These are phyloP conservation scores for Silene conica DNA, from an alignment of 148 eudicot species.

Conservation along the genomic window DNA sequence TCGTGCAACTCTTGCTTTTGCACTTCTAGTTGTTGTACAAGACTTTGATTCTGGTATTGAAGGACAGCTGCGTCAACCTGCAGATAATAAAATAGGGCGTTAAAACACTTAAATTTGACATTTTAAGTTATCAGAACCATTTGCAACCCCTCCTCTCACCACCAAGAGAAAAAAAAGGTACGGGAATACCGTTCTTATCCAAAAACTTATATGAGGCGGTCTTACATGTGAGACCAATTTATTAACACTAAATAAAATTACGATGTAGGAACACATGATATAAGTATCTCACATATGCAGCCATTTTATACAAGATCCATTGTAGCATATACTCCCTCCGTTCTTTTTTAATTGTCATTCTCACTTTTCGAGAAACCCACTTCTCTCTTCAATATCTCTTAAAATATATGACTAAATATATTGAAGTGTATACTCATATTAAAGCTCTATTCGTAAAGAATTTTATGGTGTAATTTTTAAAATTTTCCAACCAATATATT, in stretches of 20 bases:
- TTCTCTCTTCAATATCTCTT: too few species aligned
- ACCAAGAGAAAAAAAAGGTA: not conserved
- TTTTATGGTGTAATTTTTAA: too few species aligned
- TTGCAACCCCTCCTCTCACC: not conserved
- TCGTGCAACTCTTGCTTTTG: conserved; percentile 82
- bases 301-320: not conserved
- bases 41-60: conserved; percentile 87
- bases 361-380: too few species aligned
- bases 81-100: conserved; percentile 11
- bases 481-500: too few species aligned
- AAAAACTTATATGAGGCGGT: not conserved
- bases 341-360: too few species aligned
- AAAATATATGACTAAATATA: too few species aligned
- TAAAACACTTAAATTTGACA: conserved; percentile 7
- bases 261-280: not conserved
- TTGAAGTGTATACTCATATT: too few species aligned
- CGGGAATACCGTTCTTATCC: not conserved
- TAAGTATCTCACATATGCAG: not conserved
- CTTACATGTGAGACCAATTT: not conserved
- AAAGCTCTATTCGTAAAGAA: too few species aligned
- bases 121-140: not conserved
- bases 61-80: conserved; percentile 93
- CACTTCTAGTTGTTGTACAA: conserved; percentile 79
- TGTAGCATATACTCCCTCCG: not conserved
- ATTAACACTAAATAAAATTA: not conserved